Conservation (phyloP, 345 rosid species). For the Laguncularia racemosa region DNA sequence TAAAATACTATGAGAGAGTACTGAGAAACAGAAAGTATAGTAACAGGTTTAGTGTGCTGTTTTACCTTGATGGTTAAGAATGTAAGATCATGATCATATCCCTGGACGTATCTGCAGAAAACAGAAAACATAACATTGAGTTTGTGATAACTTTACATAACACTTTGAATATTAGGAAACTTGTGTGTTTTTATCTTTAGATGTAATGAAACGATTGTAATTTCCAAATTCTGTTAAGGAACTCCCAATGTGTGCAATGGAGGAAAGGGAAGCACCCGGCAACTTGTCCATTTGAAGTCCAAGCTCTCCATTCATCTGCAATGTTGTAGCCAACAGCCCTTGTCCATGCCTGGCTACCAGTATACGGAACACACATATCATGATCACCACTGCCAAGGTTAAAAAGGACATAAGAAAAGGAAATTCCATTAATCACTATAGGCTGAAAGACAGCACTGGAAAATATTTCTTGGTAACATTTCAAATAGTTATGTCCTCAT, state of each 20-base stretch:
- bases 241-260: background rate
- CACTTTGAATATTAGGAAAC: background rate
- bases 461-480: background rate
- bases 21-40: background rate
- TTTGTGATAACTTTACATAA: background rate
- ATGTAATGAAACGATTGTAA: background rate
- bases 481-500: background rate
- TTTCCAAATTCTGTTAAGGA: background rate
- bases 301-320: slow-evolving; percentile 81
- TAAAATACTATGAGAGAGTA: background rate
- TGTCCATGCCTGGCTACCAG: slow-evolving; percentile 92
- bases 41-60: background rate
- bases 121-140: background rate
- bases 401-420: background rate
- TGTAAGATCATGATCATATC: slow-evolving; percentile 70
- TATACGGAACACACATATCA: slow-evolving; percentile 90
- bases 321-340: slow-evolving; percentile 64
- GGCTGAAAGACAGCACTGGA: background rate
- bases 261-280: slow-evolving; percentile 52
- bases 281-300: slow-evolving; percentile 55
- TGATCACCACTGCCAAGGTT: slow-evolving; percentile 69
- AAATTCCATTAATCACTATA: background rate
- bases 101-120: slow-evolving; percentile 50
- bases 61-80: slow-evolving; percentile 75
- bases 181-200: background rate